Evolutionary conservation across 805 yeast species (phyloP).

Genomic region (Suhomyces canberraensis): DNA sequence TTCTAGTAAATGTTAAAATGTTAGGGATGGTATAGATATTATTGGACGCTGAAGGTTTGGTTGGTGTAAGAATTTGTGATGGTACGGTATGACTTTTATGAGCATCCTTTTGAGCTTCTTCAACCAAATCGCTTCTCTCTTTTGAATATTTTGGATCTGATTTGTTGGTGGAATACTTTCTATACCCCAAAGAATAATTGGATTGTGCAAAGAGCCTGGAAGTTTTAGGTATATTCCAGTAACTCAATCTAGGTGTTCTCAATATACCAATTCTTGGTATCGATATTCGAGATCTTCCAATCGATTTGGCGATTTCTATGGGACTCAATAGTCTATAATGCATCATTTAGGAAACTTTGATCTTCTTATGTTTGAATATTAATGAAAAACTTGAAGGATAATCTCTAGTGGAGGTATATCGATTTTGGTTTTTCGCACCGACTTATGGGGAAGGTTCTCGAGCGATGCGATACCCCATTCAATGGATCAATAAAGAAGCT

Average conservation of each 20-base stretch:
- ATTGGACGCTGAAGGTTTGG: too few species aligned
- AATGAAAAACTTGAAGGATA: too few species aligned
- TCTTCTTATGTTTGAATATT: too few species aligned
- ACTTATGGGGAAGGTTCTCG: background rate
- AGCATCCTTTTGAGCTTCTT: too few species aligned
- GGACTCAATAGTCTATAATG: background rate
- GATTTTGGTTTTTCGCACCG: background rate
- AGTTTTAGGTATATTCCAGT: too few species aligned
- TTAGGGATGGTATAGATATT: slow-evolving; percentile 69
- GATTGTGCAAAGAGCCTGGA: too few species aligned
- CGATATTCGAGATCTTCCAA: background rate
- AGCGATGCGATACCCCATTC: background rate
- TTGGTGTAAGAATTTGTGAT: too few species aligned
- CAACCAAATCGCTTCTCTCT: too few species aligned
- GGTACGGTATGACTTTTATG: too few species aligned
- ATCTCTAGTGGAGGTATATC: background rate
- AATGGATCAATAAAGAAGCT: too few species aligned
- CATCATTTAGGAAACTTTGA: too few species aligned
- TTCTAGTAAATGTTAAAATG: slow-evolving; percentile 73
- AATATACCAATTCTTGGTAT: background rate
- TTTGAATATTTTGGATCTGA: background rate
- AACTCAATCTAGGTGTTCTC: too few species aligned
- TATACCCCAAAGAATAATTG: background rate
- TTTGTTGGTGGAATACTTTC: background rate
- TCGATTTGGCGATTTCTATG: background rate